Evolutionary conservation across 78 protist genomes (phyloP).

Genomic region (Isochrysis galbana): DNA sequence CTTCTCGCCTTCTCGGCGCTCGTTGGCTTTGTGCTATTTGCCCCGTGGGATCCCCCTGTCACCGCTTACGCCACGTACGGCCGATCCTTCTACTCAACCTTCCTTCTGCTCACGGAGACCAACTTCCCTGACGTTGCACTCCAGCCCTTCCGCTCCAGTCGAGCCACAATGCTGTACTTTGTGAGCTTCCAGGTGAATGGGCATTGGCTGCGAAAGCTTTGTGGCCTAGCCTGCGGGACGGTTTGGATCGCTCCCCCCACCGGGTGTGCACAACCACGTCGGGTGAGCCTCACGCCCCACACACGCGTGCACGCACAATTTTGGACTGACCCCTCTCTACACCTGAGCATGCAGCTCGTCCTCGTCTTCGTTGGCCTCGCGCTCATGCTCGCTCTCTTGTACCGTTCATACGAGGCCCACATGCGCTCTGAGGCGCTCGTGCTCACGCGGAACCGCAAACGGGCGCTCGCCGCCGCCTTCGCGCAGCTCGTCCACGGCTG

Average conservation of each 20-base stretch:
- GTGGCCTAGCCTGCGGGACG: no score
- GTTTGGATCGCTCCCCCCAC: no score
- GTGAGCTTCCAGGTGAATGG: no score
- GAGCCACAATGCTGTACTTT: not conserved
- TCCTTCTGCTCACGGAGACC: not conserved
- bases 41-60: not conserved
- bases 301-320: no score
- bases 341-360: no score
- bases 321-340: no score
- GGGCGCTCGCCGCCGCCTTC: not conserved
- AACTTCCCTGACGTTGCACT: not conserved
- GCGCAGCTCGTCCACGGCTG: not conserved
- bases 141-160: not conserved
- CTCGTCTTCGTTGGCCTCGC: not conserved
- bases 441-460: not conserved
- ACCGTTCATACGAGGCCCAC: not conserved
- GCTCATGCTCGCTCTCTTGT: not conserved
- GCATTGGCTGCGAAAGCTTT: no score
- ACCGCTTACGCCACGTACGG: not conserved
- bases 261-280: no score
- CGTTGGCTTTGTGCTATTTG: not conserved
- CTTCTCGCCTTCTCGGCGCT: not conserved
- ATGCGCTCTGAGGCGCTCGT: not conserved
- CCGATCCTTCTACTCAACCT: not conserved
- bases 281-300: no score